These are phyloP conservation scores for Barnettozyma sucrosica DNA, from an alignment of 805 yeast species.

Conservation along the genomic window DNA sequence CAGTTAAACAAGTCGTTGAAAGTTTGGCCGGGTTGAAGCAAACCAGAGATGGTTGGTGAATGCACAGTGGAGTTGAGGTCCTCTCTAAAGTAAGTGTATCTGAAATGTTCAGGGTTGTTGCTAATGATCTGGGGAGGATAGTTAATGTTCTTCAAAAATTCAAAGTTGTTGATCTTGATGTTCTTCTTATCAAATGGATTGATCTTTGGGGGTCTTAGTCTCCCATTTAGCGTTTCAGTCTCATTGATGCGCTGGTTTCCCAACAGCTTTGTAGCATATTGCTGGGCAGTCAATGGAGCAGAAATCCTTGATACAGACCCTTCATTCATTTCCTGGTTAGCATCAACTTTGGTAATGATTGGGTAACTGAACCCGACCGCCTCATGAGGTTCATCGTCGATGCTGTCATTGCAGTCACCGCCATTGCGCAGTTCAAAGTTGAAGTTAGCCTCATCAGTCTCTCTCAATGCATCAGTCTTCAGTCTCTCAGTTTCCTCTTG, in stretches of 20 bases:
- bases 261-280: constrained; percentile 9
- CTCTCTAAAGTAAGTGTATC: constrained; percentile 91
- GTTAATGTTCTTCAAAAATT: constrained; percentile 24
- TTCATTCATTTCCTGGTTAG: neutral
- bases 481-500: constrained; percentile 55
- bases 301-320: constrained; percentile 15
- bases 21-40: constrained; percentile 55
- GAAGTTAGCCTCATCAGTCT: constrained; percentile 33
- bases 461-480: constrained; percentile 34
- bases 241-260: constrained; percentile 47
- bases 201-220: constrained; percentile 68
- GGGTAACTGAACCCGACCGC: constrained; percentile 36
- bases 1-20: constrained; percentile 61
- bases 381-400: constrained; percentile 3
- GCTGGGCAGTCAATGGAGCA: constrained; percentile 6
- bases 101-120: constrained; percentile 48
- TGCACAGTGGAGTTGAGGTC: constrained; percentile 86
- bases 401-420: constrained; percentile 13
- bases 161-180: constrained; percentile 15
- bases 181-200: constrained; percentile 63
- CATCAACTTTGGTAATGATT: constrained; percentile 37
- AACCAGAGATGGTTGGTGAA: constrained; percentile 80
- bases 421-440: constrained; percentile 26
- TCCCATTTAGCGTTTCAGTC: constrained; percentile 49
- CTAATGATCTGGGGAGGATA: constrained; percentile 41